Evolutionary conservation across 169 alveolate genomes (phyloP).

Genomic region (Plasmodium malariae): DNA sequence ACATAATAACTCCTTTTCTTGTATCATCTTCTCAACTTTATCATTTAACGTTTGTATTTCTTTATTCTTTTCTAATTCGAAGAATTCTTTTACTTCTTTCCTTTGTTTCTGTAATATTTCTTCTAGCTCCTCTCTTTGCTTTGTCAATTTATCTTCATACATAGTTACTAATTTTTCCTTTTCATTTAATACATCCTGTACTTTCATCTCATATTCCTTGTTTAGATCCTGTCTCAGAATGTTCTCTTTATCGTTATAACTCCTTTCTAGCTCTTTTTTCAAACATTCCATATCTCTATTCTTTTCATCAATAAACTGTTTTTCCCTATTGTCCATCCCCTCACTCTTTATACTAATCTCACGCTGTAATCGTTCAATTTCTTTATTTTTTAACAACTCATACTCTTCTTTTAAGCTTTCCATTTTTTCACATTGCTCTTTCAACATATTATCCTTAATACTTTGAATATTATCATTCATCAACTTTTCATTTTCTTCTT

Average conservation of each 20-base stretch:
- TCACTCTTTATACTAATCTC: conserved; percentile 29
- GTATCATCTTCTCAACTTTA: conserved; percentile 17
- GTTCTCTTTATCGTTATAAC: conserved; percentile 9
- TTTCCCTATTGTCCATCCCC: background rate
- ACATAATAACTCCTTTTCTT: conserved; percentile 19
- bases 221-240: background rate
- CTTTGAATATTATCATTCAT: conserved; percentile 18
- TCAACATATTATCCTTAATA: conserved; percentile 5
- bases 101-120: background rate
- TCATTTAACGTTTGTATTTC: conserved; percentile 22
- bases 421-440: conserved; percentile 29
- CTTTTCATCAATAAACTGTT: background rate
- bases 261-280: conserved; percentile 9
- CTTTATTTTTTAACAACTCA: conserved; percentile 36
- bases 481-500: conserved; percentile 26
- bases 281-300: conserved; percentile 6
- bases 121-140: background rate
- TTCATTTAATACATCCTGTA: background rate
- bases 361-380: conserved; percentile 20
- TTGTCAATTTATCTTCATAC: conserved; percentile 18
- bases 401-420: conserved; percentile 21
- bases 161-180: background rate
- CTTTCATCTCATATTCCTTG: conserved; percentile 7
- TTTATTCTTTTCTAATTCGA: background rate
- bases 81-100: background rate